Evolutionary conservation across 2,329 filamentous ascomycete species (phyloP).

Genomic region (Trichocomaceae sp.): DNA sequence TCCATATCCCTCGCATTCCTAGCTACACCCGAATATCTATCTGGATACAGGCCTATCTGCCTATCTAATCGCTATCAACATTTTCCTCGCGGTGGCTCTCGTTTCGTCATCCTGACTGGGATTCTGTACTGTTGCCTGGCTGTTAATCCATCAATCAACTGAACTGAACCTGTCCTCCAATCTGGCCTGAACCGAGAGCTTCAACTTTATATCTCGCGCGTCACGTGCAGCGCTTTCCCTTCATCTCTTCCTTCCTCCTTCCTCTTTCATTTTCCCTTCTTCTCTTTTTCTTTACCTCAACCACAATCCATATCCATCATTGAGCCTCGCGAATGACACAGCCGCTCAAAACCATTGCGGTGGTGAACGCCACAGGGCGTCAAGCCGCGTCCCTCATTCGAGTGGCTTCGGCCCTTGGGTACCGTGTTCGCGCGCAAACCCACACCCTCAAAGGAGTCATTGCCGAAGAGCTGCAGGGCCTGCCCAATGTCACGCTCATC

Average conservation of each 20-base stretch:
- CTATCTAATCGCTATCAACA: not conserved
- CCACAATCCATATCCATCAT: too few species aligned
- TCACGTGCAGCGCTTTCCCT: conserved; percentile 2
- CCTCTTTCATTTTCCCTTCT: not conserved
- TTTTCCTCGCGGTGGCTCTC: too few species aligned
- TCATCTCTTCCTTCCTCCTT: not conserved
- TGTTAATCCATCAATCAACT: not conserved
- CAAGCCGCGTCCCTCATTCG: conserved; percentile 94
- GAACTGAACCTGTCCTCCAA: not conserved
- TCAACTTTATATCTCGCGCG: not conserved
- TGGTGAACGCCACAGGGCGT: conserved; percentile 92
- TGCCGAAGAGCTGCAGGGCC: conserved; percentile 72
- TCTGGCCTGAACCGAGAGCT: not conserved
- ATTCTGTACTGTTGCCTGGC: not conserved
- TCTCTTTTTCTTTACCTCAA: too few species aligned
- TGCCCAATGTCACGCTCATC: conserved; percentile 73
- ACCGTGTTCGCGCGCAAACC: conserved; percentile 86
- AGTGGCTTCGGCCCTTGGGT: conserved; percentile 87
- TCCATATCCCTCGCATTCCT: too few species aligned
- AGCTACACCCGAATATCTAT: too few species aligned
- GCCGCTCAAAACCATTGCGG: conserved; percentile 71
- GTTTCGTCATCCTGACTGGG: conserved; percentile 8
- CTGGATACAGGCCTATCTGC: too few species aligned
- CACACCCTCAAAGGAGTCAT: conserved; percentile 81
- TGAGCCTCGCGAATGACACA: conserved; percentile 29